These are phyloP conservation scores for Ramichloridium luteum DNA, from an alignment of 2,329 filamentous ascomycete genomes.

Conservation along the genomic window DNA sequence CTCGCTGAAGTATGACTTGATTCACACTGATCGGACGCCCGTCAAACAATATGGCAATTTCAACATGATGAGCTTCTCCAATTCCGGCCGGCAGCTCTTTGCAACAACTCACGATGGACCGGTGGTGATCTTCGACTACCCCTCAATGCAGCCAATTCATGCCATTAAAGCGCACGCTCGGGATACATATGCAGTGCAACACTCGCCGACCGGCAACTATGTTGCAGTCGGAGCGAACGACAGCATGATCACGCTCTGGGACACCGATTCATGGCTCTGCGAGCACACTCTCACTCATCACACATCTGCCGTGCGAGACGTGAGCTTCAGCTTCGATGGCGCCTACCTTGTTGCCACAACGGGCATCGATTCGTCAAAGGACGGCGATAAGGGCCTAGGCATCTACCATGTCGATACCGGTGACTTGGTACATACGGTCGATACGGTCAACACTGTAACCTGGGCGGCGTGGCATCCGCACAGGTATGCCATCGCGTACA, in stretches of 20 bases:
- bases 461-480: conserved; percentile 67
- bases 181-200: conserved; percentile 53
- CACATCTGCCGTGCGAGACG: conserved; percentile 53
- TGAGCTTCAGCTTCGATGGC: conserved; percentile 69
- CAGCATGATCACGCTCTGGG: conserved; percentile 64
- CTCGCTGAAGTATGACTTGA: conserved; percentile 8
- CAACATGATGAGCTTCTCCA: conserved; percentile 64
- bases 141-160: conserved; percentile 43
- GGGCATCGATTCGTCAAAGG: conserved; percentile 25
- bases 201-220: conserved; percentile 59
- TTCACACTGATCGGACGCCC: conserved; percentile 15
- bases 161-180: conserved; percentile 61
- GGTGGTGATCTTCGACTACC: conserved; percentile 58
- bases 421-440: conserved; percentile 59
- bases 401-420: conserved; percentile 63
- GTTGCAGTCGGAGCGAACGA: conserved; percentile 66
- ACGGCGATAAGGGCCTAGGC: conserved; percentile 58
- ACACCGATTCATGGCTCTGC: conserved; percentile 66
- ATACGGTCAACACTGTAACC: conserved; percentile 51
- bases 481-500: conserved; percentile 62
- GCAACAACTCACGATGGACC: conserved; percentile 59
- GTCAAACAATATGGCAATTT: conserved; percentile 37
- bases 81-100: conserved; percentile 58
- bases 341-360: conserved; percentile 62
- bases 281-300: conserved; percentile 58